Base-by-base conservation (phyloP, 345 rosid genomes). In the Raphanus raphanistrum region DNA sequence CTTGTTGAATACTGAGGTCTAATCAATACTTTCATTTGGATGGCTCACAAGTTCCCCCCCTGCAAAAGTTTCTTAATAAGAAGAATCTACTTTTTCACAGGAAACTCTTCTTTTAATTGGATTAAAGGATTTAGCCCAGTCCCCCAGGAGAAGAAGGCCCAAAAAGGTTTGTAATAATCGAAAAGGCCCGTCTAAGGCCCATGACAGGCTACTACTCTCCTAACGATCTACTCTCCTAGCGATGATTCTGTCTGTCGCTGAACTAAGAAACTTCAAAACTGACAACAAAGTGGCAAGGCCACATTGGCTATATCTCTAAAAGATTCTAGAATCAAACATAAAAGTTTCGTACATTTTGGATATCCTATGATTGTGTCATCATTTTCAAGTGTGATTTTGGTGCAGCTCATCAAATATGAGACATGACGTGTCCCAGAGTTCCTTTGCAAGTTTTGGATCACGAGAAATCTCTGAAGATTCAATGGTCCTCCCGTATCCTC, bases 401-500 rank as follows among this genome's bases (percentile, higher is more conserved):
- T 82, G 80, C 61, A 78, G 78, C 21, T 87, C 84, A 1, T 66
- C 4, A 57, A 82, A 85, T 60, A 92, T 71, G 72, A 75, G 72
- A 38, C 70, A 67, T 4, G 98, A 90, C 28, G 88, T 80, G 9
- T 79, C 82, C 94, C 98, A 92, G 6, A 95, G 88, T 75, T 88
- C 84, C 72, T 75, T 82, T 2, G 90, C 90, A 45, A 89, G 87
- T 78, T 60, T 83, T 4, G 62, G 63, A n/a, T 86, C 72, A 17
- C 65, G 59, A 10, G 98, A 90, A 82, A 84, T 66, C 4, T 67
- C 48, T 4, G 98, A 89, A 12, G 98, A 88, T 48, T 76, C 66
- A 5, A 92, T 57, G 28, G 81, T 87, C 77, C 87, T 81, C 21
- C 97, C 96, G 6, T 86, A 83, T 52, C 97, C 97, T 67, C 99